Conservation (phyloP, 2,329 filamentous ascomycete genomes). For the Metarhizium humberi region DNA sequence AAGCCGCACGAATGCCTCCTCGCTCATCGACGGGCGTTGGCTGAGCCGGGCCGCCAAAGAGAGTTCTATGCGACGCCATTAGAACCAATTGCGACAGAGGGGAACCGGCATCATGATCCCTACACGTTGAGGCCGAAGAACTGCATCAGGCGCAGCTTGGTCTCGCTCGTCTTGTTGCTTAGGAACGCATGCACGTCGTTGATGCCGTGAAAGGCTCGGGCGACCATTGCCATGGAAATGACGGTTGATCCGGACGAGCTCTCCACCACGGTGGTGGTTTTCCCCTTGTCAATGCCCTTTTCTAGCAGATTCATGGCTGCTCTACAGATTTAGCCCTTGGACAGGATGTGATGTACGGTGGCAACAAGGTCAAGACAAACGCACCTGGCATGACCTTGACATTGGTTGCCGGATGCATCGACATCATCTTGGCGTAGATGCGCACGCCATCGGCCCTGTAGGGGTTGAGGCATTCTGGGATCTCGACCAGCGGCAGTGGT, state of each 20-base stretch:
- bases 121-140: constrained; percentile 25
- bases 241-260: constrained; percentile 54
- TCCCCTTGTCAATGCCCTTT: constrained; percentile 30
- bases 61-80: constrained; percentile 25
- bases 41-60: constrained; percentile 24
- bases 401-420: constrained; percentile 51
- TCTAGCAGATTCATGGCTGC: constrained; percentile 37
- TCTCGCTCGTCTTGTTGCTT: constrained; percentile 36
- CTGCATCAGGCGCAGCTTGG: constrained; percentile 21
- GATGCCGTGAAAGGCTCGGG: constrained; percentile 27
- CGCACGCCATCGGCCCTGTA: constrained; percentile 46
- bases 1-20: constrained; percentile 21
- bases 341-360: not conserved
- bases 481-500: constrained; percentile 49
- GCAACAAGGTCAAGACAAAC: not conserved
- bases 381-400: constrained; percentile 48
- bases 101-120: not conserved
- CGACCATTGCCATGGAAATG: constrained; percentile 40
- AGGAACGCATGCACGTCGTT: constrained; percentile 32
- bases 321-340: not conserved
- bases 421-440: constrained; percentile 58
- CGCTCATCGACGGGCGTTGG: constrained; percentile 21
- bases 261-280: constrained; percentile 46
- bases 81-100: not conserved
- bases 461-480: constrained; percentile 47